Percentiles rank a stretch among this genome's conserved stretches.
These are phyloP conservation scores for Scenedesmus sp. DNA, from an alignment of 163 green algal species.

Conservation along the genomic window DNA sequence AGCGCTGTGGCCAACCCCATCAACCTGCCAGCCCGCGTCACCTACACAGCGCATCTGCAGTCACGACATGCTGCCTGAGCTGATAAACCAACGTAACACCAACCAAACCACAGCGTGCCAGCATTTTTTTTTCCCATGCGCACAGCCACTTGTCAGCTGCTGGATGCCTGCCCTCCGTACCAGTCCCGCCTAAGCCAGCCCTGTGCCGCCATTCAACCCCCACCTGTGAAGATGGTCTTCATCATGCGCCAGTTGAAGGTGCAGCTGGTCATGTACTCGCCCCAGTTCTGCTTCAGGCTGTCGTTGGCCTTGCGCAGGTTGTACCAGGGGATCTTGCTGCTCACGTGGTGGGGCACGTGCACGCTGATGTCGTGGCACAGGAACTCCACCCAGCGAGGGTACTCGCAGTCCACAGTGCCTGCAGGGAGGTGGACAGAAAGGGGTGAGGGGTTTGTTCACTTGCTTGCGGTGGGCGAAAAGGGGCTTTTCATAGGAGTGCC, in stretches of 20 bases:
- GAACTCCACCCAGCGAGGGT: slow-evolving; percentile 94
- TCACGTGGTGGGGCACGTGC: slow-evolving; percentile 98
- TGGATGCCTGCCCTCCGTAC: no score
- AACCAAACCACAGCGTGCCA: background rate
- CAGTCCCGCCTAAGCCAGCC: background rate
- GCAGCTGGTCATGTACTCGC: slow-evolving; percentile 92
- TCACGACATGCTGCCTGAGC: no score
- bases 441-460: no score
- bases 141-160: no score
- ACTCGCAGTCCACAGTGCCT: slow-evolving; percentile 90
- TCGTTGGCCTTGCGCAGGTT: slow-evolving; percentile 90
- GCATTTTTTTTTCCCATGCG: no score
- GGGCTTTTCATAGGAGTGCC: no score
- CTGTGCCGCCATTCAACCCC: background rate
- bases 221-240: slow-evolving; percentile 92
- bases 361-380: slow-evolving; percentile 98
- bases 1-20: no score
- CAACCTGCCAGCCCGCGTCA: background rate
- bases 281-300: slow-evolving; percentile 90
- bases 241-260: slow-evolving; percentile 94
- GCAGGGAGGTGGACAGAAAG: background rate
- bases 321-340: slow-evolving; percentile 97
- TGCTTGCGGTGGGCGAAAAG: background rate
- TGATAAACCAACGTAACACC: no score
- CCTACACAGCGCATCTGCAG: no score